Percentiles rank a stretch among this genome's conserved stretches.
phyloP scores from a whole-genome alignment of 2,329 filamentous ascomycete species.

The Penicillium griseofulvum region DNA sequence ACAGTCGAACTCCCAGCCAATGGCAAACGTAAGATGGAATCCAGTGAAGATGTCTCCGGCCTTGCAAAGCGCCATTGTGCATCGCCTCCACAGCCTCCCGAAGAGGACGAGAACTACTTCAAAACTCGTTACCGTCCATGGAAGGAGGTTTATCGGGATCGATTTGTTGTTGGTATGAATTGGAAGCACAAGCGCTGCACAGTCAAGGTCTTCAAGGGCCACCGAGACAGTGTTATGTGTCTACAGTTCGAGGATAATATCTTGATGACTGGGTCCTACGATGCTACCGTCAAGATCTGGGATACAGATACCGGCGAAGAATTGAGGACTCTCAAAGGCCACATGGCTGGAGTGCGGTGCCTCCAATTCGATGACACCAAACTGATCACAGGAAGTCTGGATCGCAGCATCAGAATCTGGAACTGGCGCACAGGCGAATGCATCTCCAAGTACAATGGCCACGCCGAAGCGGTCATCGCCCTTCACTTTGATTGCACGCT shows the following conservation, averaged over 20 bases:
- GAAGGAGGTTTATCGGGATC: constrained; percentile 96
- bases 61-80: constrained; percentile 35
- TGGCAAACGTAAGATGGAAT: constrained; percentile 31
- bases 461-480: constrained; percentile 78
- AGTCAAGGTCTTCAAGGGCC: constrained; percentile 78
- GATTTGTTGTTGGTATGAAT: constrained; percentile 92
- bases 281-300: constrained; percentile 94
- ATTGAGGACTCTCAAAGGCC: constrained; percentile 78
- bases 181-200: constrained; percentile 94
- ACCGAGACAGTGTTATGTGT: constrained; percentile 83
- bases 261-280: constrained; percentile 91
- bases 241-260: constrained; percentile 83
- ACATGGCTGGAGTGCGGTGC: constrained; percentile 78
- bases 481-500: constrained; percentile 84
- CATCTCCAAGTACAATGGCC: constrained; percentile 74
- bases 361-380: constrained; percentile 92
- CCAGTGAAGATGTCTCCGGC: constrained; percentile 26
- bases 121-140: constrained; percentile 64
- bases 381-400: constrained; percentile 84
- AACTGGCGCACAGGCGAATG: constrained; percentile 92
- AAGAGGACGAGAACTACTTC: constrained; percentile 48
- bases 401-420: constrained; percentile 88
- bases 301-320: constrained; percentile 84
- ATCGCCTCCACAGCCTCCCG: constrained; percentile 25
- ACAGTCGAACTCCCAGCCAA: constrained; percentile 8